Evolutionary conservation across 805 yeast genomes (phyloP).

Genomic region (Wickerhamomyces strasburgensis): DNA sequence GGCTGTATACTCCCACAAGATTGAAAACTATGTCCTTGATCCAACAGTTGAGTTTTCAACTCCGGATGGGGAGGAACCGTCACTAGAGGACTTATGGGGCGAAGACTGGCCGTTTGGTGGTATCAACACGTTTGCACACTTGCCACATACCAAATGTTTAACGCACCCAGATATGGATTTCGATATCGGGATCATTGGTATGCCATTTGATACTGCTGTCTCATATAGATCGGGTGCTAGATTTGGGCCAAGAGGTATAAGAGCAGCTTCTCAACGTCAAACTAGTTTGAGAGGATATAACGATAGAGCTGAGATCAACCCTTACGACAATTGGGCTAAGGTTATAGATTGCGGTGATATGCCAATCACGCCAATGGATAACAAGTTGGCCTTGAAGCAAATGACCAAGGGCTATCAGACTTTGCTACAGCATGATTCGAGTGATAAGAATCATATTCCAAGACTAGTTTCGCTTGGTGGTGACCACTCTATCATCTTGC

Average conservation of each 20-base stretch:
- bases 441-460: constrained; percentile 39
- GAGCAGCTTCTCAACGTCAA: constrained; percentile 69
- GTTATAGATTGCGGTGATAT: constrained; percentile 66
- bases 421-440: constrained; percentile 33
- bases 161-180: constrained; percentile 40
- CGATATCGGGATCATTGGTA: constrained; percentile 73
- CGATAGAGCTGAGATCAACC: constrained; percentile 56
- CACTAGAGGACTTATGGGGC: constrained; percentile 65
- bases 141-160: constrained; percentile 57
- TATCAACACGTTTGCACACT: constrained; percentile 68
- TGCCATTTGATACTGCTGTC: constrained; percentile 81
- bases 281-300: constrained; percentile 66
- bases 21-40: constrained; percentile 14
- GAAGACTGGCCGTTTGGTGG: constrained; percentile 70
- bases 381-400: constrained; percentile 56
- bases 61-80: constrained; percentile 27
- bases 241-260: constrained; percentile 72
- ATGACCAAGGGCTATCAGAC: constrained; percentile 56
- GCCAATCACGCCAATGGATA: constrained; percentile 65
- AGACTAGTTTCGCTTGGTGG: constrained; percentile 74
- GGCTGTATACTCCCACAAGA: constrained; percentile 9
- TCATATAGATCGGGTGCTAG: constrained; percentile 79
- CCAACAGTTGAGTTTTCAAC: constrained; percentile 12
- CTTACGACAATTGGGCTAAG: constrained; percentile 49
- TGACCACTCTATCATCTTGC: constrained; percentile 73